Evolutionary conservation across 345 rosid species (phyloP), one percentile per base, ranked within the genome.

Genomic region (Psidium friedrichsthalianum): DNA sequence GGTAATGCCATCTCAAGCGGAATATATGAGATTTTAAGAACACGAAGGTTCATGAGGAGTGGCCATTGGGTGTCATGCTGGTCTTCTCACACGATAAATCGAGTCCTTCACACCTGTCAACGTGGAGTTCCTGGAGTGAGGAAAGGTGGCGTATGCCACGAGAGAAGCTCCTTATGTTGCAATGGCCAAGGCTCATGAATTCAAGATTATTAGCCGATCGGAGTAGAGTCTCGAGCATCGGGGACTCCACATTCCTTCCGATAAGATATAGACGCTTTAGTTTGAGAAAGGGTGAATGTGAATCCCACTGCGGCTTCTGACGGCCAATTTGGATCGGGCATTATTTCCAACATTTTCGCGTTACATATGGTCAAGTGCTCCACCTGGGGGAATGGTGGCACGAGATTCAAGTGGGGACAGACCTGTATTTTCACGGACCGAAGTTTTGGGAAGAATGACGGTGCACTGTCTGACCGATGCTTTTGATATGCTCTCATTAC

Each of bases 341-440:
- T 15, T 11, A 29, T 0, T 61, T 61, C 76, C 11, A 61, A 61
- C 42, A 29, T 13, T n/a, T n/a, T n/a, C 16, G 36, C 14, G 36
- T 4, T 1, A 1, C 5, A 1, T 59, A 59, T 27, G 4, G 0
- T 0, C 36, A 59, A 59, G 36, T 6, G 1, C 8, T 61, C 42
- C 42, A 61, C 76, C 0, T 15, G 76, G 6, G 42, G 76, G 42
- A 59, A 59, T 27, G 51, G 22, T 29, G 76, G 42, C 42, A 0
- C 5, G 5, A 29, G 29, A 64, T 13, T 2, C 20, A 59, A 27
- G 20, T 0, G 0, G 9, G 4, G 10, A 59, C 74, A 59, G 0
- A 0, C 0, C 0, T 0, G 0, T 27, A 59, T 59, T 0, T 0
- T 0, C 40, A 59, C 1, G 1, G 0, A 6, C 4, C 10, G 4